Evolutionary conservation across 257 asterid species (phyloP).

Genomic region (Cruciata laevipes): DNA sequence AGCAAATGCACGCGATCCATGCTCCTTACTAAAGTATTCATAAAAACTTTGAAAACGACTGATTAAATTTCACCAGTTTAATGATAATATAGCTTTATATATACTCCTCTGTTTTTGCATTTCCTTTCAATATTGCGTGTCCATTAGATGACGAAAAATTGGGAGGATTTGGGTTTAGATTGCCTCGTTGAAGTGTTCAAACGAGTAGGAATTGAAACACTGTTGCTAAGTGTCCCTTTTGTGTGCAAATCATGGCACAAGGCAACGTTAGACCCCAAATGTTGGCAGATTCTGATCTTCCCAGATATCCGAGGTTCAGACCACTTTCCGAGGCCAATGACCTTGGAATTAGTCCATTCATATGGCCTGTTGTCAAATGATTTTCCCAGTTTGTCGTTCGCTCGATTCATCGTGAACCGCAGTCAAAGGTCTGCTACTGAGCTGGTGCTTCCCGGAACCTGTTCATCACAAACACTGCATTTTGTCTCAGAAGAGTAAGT

Average conservation of each 20-base stretch:
- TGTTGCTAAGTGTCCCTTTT: not conserved
- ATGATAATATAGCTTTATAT: not conserved
- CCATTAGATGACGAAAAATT: not conserved
- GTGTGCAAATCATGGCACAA: conserved; percentile 19
- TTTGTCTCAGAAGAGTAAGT: conserved; percentile 11
- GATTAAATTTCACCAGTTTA: not conserved
- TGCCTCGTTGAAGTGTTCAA: conserved; percentile 15
- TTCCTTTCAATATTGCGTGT: not conserved
- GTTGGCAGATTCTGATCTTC: conserved; percentile 12
- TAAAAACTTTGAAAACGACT: not conserved
- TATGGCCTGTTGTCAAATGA: conserved; percentile 2
- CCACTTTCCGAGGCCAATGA: conserved; percentile 8
- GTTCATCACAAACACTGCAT: conserved; percentile 8
- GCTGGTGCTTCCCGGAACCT: conserved; percentile 14
- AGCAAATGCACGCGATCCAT: conserved; percentile 8
- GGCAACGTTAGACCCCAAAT: conserved; percentile 11
- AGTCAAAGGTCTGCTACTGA: conserved; percentile 5
- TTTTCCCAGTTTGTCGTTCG: conserved; percentile 12
- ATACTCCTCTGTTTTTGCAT: not conserved
- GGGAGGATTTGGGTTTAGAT: conserved; percentile 13
- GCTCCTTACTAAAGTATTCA: conserved; percentile 4
- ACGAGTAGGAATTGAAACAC: conserved; percentile 11
- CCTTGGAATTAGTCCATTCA: not conserved
- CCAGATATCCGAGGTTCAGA: conserved; percentile 14
- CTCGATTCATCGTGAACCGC: conserved; percentile 11